phyloP scores from a whole-genome alignment of 805 yeast genomes.

The Hanseniaspora pseudoguilliermondii region DNA sequence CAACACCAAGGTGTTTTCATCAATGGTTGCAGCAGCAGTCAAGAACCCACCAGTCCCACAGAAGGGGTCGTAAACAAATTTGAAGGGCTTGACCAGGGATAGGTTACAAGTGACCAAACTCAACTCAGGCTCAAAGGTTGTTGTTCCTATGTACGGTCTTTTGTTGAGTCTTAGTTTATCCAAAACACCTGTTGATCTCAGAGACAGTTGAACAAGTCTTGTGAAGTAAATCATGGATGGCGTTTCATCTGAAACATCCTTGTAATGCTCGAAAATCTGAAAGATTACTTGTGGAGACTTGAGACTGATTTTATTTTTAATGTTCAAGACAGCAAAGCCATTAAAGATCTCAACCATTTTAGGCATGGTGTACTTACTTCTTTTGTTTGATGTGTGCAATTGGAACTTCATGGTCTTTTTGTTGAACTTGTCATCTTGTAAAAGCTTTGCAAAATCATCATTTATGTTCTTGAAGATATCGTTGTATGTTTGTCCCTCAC shows the following conservation, averaged over 20 bases:
- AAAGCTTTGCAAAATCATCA: background rate
- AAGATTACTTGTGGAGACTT: constrained; percentile 61
- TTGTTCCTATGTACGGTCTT: constrained; percentile 84
- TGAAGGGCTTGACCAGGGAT: constrained; percentile 55
- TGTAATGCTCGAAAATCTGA: constrained; percentile 64
- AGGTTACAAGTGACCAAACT: constrained; percentile 78
- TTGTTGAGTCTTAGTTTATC: constrained; percentile 72
- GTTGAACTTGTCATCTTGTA: background rate
- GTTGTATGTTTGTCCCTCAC: constrained; percentile 7
- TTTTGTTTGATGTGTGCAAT: constrained; percentile 67
- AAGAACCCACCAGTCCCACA: constrained; percentile 93
- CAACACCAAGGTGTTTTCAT: constrained; percentile 63
- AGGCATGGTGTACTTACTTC: constrained; percentile 29
- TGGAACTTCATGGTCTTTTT: constrained; percentile 45
- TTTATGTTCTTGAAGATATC: background rate
- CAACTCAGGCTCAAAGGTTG: constrained; percentile 90
- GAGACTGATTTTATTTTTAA: constrained; percentile 68
- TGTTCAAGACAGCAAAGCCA: constrained; percentile 52
- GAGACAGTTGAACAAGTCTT: constrained; percentile 49
- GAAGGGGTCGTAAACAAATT: constrained; percentile 81
- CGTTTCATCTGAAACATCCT: constrained; percentile 32
- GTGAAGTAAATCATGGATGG: constrained; percentile 65
- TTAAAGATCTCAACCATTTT: constrained; percentile 55
- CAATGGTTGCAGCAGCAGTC: constrained; percentile 56
- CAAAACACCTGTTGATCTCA: constrained; percentile 40